Percentiles rank a stretch among this genome's conserved stretches.
Conservation (phyloP, 2,329 filamentous ascomycete species). For the Alternaria brassicae region DNA sequence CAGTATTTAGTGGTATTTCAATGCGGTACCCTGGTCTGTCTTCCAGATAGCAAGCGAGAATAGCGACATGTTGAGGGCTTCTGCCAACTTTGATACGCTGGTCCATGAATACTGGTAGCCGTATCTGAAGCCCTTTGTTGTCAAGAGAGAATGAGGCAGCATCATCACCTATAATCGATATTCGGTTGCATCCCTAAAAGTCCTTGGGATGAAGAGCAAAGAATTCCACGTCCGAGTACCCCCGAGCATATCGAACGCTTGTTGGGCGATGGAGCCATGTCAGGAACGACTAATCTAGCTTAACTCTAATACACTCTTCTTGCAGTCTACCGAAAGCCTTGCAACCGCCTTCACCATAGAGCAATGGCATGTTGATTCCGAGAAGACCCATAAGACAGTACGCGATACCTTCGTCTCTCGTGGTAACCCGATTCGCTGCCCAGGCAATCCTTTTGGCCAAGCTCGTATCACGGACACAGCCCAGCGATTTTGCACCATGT, state of each 20-base stretch:
- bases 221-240: background rate
- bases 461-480: background rate
- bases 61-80: background rate
- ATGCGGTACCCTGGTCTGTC: background rate
- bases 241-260: too few species aligned
- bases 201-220: background rate
- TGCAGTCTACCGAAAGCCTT: background rate
- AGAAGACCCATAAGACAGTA: background rate
- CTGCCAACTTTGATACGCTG: background rate
- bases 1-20: background rate
- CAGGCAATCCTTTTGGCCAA: background rate
- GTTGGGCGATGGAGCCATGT: background rate
- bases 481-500: background rate
- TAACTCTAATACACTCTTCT: background rate
- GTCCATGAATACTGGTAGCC: background rate
- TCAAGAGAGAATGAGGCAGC: background rate
- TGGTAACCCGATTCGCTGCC: background rate
- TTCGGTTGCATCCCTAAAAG: rapidly evolving
- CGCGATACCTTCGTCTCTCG: background rate
- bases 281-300: background rate
- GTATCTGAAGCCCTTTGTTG: background rate
- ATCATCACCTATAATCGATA: background rate
- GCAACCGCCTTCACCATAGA: background rate
- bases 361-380: background rate
- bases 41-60: background rate